Evolutionary conservation across 169 alveolate species (phyloP).

Genomic region (Fabrea salina): DNA sequence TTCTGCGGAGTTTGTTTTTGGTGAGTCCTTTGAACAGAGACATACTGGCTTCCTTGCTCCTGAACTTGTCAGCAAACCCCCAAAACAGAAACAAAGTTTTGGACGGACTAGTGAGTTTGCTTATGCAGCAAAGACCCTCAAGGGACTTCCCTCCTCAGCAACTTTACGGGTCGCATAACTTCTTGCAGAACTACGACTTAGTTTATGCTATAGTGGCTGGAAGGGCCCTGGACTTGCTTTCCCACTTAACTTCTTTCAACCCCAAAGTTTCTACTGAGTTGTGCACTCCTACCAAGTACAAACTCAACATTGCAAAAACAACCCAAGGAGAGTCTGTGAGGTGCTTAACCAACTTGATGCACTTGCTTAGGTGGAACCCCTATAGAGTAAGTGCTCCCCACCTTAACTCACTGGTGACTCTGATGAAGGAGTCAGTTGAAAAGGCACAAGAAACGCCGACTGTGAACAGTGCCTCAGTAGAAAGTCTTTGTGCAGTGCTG

Average conservation of each 20-base stretch:
- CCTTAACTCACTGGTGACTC: neutral
- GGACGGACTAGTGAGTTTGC: neutral
- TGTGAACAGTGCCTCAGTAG: neutral
- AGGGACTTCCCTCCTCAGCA: constrained; percentile 23
- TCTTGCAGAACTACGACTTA: neutral
- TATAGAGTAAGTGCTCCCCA: neutral
- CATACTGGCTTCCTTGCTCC: neutral
- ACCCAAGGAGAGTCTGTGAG: neutral
- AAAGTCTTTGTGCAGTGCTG: neutral
- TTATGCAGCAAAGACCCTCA: neutral
- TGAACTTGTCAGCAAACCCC: neutral
- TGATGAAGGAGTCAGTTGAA: neutral
- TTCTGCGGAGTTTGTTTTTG: neutral
- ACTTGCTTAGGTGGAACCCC: neutral
- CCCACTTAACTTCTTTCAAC: neutral
- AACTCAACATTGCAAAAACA: neutral
- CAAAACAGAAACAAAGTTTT: neutral
- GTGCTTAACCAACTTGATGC: neutral
- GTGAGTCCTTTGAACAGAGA: neutral
- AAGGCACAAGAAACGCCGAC: neutral
- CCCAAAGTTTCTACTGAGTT: neutral
- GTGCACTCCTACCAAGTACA: neutral
- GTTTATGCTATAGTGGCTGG: neutral
- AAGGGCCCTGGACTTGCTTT: neutral
- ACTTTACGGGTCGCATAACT: constrained; percentile 18